Percentiles rank a stretch among this genome's conserved stretches.
Conservation (phyloP, 305 asterid species). For the Salvia sclarea region DNA sequence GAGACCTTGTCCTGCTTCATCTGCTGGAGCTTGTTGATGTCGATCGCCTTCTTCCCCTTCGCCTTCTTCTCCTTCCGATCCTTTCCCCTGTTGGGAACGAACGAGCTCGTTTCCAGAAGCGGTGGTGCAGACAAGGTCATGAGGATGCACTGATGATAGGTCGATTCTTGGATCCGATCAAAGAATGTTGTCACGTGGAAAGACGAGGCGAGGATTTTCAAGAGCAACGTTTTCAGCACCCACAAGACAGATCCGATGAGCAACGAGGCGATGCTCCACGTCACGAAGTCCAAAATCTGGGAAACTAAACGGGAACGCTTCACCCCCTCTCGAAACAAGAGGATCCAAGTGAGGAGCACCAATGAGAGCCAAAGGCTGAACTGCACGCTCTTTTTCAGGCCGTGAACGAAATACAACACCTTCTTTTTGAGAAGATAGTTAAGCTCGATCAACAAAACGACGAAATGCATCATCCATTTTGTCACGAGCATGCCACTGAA, state of each 20-base stretch:
- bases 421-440: slow-evolving; percentile 67
- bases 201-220: slow-evolving; percentile 74
- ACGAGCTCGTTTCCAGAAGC: slow-evolving; percentile 60
- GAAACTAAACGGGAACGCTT: slow-evolving; percentile 36
- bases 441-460: slow-evolving; percentile 69
- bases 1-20: slow-evolving; percentile 86
- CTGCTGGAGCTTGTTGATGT: slow-evolving; percentile 66
- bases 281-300: slow-evolving; percentile 52
- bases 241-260: slow-evolving; percentile 67
- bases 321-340: slow-evolving; percentile 48
- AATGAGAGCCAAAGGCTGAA: slow-evolving; percentile 60
- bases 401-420: slow-evolving; percentile 71
- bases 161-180: slow-evolving; percentile 73
- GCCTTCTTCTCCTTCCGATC: slow-evolving; percentile 50
- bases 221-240: slow-evolving; percentile 65
- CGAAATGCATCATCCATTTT: slow-evolving; percentile 58
- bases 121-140: slow-evolving; percentile 70
- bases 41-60: slow-evolving; percentile 48
- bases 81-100: slow-evolving; percentile 46
- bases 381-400: slow-evolving; percentile 66
- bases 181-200: slow-evolving; percentile 80
- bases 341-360: slow-evolving; percentile 69
- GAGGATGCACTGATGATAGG: slow-evolving; percentile 73
- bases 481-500: slow-evolving; percentile 70
- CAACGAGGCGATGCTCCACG: slow-evolving; percentile 63